phyloP scores from a whole-genome alignment of 2,329 filamentous ascomycete genomes.

The Zymoseptoria brevis region DNA sequence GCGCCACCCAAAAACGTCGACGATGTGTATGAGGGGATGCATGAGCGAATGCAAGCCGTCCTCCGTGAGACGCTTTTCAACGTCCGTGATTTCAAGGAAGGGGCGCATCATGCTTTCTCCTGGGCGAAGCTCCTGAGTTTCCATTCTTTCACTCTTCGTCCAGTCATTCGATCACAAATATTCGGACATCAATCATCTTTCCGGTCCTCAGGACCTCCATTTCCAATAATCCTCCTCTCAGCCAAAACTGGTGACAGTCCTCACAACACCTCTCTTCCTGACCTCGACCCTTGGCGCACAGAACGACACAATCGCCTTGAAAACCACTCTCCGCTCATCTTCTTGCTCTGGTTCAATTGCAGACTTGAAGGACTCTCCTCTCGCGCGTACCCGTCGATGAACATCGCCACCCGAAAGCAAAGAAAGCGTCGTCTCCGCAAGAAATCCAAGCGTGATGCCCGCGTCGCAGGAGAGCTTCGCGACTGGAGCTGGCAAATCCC shows the following conservation, averaged over 20 bases:
- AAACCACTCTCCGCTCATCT: slow-evolving; percentile 10
- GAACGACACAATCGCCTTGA: slow-evolving; percentile 26
- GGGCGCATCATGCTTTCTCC: background rate
- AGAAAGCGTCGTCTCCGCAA: slow-evolving; percentile 21
- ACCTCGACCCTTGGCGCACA: slow-evolving; percentile 6
- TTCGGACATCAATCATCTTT: background rate
- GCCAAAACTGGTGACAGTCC: slow-evolving; percentile 14
- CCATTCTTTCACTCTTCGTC: background rate
- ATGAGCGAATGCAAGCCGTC: background rate
- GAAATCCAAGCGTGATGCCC: slow-evolving; percentile 24
- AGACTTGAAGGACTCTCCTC: background rate
- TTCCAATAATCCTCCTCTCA: slow-evolving; percentile 2
- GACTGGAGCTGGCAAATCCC: slow-evolving; percentile 1
- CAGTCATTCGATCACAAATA: background rate
- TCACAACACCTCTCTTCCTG: slow-evolving; percentile 13
- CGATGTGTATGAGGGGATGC: background rate
- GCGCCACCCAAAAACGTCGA: background rate
- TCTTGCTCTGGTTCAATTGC: background rate
- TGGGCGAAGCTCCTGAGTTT: background rate
- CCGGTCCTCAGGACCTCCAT: background rate
- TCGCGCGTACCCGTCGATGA: background rate
- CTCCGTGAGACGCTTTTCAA: background rate
- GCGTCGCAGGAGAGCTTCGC: slow-evolving; percentile 24
- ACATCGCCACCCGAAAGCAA: slow-evolving; percentile 6
- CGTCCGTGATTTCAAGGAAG: background rate